Percentiles rank a stretch among this genome's conserved stretches.
Evolutionary conservation across 768 basidiomycete genomes (phyloP).

Genomic region (Coprinopsis marcescibilis): DNA sequence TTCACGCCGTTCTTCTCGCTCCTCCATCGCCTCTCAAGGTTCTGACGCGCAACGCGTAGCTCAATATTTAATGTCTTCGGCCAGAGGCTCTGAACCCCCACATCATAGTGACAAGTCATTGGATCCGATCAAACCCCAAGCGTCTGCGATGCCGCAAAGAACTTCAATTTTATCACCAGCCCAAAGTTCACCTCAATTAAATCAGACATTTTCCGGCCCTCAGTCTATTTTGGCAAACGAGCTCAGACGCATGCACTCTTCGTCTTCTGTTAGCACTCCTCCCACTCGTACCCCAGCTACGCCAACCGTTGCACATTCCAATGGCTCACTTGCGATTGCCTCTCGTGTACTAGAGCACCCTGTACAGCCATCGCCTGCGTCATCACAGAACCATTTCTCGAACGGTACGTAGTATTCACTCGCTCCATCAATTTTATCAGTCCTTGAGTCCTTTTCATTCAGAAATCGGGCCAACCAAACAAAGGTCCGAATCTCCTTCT

Average conservation of each 20-base stretch:
- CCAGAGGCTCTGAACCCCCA: not conserved
- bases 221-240: not conserved
- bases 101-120: not conserved
- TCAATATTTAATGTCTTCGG: not conserved
- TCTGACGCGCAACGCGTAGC: constrained; percentile 23
- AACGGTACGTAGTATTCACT: not conserved
- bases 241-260: not conserved
- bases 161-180: not conserved
- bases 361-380: too few species aligned
- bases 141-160: not conserved
- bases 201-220: not conserved
- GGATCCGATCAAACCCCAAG: not conserved
- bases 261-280: not conserved
- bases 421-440: too few species aligned
- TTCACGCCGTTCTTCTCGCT: constrained; percentile 48
- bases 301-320: not conserved
- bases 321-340: too few species aligned
- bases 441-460: too few species aligned
- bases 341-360: too few species aligned
- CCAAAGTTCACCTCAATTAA: too few species aligned
- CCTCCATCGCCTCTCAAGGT: constrained; percentile 47
- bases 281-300: not conserved
- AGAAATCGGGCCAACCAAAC: too few species aligned
- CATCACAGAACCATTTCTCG: too few species aligned
- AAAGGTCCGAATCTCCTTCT: too few species aligned